Conservation (phyloP, 83 land plant genomes). For the Larix sibirica region DNA sequence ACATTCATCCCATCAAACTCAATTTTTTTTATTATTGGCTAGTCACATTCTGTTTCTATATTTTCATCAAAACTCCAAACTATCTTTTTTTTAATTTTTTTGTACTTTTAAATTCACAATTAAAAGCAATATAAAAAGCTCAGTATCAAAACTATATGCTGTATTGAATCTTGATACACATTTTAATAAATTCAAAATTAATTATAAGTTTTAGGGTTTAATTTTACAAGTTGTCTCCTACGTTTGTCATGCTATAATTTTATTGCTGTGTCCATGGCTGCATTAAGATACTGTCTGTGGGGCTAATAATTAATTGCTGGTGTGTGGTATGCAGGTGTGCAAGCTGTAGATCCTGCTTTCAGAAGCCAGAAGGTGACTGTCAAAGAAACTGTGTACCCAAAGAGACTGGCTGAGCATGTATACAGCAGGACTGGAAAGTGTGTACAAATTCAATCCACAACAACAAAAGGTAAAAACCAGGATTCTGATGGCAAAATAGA, state of each 20-base stretch:
- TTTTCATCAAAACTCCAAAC: no score
- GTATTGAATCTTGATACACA: no score
- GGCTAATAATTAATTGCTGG: not conserved
- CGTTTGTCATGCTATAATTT: not conserved
- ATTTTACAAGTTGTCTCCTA: not conserved
- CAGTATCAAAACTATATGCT: no score
- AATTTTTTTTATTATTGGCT: no score
- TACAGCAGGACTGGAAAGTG: slow-evolving; percentile 39
- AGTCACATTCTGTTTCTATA: no score
- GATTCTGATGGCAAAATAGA: not conserved
- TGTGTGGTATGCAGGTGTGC: slow-evolving; percentile 38
- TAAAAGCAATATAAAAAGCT: no score
- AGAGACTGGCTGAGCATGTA: slow-evolving; percentile 37
- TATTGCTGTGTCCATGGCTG: not conserved
- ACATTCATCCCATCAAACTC: no score
- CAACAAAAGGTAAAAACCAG: not conserved
- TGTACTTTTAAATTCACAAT: no score
- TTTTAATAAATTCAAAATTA: no score
- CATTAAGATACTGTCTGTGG: not conserved
- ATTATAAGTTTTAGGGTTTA: no score
- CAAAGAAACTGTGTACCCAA: slow-evolving; percentile 39
- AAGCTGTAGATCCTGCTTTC: slow-evolving; percentile 30
- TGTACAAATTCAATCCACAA: slow-evolving; percentile 23
- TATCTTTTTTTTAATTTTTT: no score
- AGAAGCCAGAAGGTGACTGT: slow-evolving; percentile 37